Evolutionary conservation across 768 basidiomycete genomes (phyloP), one percentile per base, ranked within the genome.

Genomic region (Hypholoma fasciculare): DNA sequence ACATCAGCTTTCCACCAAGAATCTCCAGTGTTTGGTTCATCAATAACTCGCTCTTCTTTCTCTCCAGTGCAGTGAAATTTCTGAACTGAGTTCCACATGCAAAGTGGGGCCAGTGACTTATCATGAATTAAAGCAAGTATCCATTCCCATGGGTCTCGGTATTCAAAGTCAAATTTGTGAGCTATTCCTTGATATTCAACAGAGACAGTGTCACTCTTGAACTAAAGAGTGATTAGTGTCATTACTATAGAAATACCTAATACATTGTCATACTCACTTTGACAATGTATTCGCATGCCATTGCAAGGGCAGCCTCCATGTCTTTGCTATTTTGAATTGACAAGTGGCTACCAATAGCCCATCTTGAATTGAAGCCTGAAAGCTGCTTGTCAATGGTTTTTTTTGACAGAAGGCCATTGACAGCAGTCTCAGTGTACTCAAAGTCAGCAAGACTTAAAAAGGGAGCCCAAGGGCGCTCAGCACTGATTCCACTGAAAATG

Each of bases 1-100:
- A 71, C 69, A 54, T 71, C 65, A 26, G 60, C 57, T n/a, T 65
- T 51, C 64, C 66, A 71, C 72, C 72, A 73, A 0, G 60, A 63
- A 51, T 69, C 60, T 4, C 64, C 72, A 4, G 69, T 67, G 50
- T 70, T 69, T 20, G 69, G 66, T 27, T 73, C 71, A 52, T 72
- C 67, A 39, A 61, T 53, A 34, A 72, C 40, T 1, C 56, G 62
- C 30, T 69, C 66, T 37, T 61, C 57, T 17, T 50, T 2, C 1
- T 58, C 49, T 1, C 56, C 59, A 0, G 48, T 55, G 44, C 69
- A 70, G 36, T 67, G 64, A 37, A 52, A 65, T 57, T 72, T 71
- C 4, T 37, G 51, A 13, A 67, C 67, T 0, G 71, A 51, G 53
- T 68, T 61, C 59, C 64, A 71, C 27, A 59, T 61, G 26, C 30